Conservation (phyloP, 495 filamentous ascomycete genomes). For the Neurospora tetraspora region DNA sequence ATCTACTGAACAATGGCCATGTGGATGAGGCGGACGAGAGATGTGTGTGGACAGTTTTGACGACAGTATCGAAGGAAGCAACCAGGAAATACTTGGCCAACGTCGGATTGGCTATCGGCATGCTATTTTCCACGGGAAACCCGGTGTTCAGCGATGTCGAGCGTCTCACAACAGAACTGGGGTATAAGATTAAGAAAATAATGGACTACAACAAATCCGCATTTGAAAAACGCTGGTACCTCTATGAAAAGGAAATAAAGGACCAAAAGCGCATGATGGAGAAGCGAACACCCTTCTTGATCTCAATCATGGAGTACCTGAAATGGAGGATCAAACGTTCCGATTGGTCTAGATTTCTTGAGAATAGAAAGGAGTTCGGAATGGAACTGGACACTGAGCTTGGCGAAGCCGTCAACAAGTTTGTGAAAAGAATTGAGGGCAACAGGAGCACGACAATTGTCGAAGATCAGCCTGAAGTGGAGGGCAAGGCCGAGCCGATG, state of each 20-base stretch:
- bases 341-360: neutral
- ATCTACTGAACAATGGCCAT: neutral
- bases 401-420: neutral
- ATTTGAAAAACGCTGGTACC: too few relatives aligned
- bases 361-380: neutral
- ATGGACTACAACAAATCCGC: too few relatives aligned
- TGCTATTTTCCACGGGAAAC: neutral
- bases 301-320: neutral
- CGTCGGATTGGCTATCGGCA: neutral
- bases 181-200: neutral
- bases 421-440: neutral
- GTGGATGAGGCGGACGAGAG: neutral
- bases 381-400: neutral
- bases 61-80: rapidly evolving
- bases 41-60: neutral
- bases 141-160: neutral
- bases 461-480: neutral
- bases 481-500: neutral
- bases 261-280: too few relatives aligned
- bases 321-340: neutral
- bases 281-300: neutral
- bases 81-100: neutral
- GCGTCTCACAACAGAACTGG: neutral
- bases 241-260: too few relatives aligned
- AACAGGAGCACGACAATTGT: neutral